These are phyloP conservation scores for Xylariaceae sp. DNA, from an alignment of 2,329 filamentous ascomycete species.

Conservation along the genomic window DNA sequence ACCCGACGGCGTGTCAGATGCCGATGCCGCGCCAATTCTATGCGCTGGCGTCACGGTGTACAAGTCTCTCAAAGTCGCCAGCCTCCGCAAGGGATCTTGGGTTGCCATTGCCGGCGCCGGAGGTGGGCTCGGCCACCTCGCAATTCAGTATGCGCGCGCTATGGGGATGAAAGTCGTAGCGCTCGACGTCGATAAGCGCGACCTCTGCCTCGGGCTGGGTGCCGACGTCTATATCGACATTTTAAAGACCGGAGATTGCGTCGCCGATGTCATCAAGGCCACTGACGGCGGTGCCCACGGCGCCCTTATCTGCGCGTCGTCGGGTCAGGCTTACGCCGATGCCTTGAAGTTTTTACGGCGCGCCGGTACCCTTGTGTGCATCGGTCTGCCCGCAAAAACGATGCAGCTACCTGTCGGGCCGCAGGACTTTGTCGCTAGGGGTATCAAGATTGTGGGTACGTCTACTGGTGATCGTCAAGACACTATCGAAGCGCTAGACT, in stretches of 20 bases:
- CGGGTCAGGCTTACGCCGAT: background rate
- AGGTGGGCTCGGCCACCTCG: conserved; percentile 27
- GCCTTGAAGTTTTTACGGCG: background rate
- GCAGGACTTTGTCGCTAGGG: background rate
- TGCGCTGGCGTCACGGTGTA: conserved; percentile 41
- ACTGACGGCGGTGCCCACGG: background rate
- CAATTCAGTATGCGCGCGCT: conserved; percentile 24
- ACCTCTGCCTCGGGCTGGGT: background rate
- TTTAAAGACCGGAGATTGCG: background rate
- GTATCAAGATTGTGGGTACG: background rate
- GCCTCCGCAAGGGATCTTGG: conserved; percentile 28
- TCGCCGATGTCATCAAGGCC: background rate
- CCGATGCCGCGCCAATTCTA: conserved; percentile 39
- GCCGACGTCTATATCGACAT: background rate
- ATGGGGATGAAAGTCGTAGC: conserved; percentile 35
- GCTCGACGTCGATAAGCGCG: conserved; percentile 25
- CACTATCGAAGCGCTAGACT: background rate
- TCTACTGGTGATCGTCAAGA: background rate
- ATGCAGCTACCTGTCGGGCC: background rate
- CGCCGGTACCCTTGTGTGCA: background rate
- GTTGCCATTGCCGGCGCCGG: conserved; percentile 39
- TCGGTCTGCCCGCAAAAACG: background rate
- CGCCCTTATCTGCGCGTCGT: background rate
- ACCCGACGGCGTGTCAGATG: conserved; percentile 31
- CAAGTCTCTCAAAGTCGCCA: conserved; percentile 36